Evolutionary conservation across 768 basidiomycete species (phyloP).

Genomic region (Mycena maculata): DNA sequence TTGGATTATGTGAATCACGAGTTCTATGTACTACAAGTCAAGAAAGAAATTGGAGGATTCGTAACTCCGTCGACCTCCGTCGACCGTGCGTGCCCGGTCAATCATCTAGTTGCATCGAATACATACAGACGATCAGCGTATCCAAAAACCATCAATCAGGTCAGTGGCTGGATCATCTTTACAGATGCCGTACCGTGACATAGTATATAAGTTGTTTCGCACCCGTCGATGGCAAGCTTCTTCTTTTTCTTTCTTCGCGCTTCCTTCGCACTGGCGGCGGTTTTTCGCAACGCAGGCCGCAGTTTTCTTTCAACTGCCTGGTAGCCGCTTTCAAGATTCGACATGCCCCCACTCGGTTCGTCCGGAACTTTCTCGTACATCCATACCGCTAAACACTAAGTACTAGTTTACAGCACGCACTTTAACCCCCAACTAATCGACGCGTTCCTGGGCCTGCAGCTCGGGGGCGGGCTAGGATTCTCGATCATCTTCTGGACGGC

Average conservation of each 20-base stretch:
- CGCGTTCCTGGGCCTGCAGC: constrained; percentile 45
- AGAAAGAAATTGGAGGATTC: no score
- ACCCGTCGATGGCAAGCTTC: background rate
- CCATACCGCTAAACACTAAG: background rate
- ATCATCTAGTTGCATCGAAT: no score
- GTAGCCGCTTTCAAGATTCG: constrained; percentile 8
- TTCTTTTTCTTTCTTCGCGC: background rate
- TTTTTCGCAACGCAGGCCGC: constrained; percentile 33
- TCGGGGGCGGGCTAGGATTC: constrained; percentile 41
- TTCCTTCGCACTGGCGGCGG: constrained; percentile 30
- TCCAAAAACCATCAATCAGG: no score
- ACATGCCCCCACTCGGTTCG: constrained; percentile 23
- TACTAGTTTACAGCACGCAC: background rate
- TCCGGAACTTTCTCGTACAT: background rate
- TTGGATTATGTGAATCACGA: no score
- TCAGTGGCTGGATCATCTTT: no score
- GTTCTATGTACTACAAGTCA: no score
- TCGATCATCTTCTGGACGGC: constrained; percentile 44
- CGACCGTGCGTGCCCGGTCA: no score
- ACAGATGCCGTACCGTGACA: no score
- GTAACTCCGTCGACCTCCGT: no score
- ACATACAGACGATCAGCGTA: no score
- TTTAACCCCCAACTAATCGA: constrained; percentile 29
- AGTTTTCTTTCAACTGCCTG: constrained; percentile 7
- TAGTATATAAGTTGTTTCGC: no score